phyloP scores from a whole-genome alignment of 805 yeast species.

The Metschnikowia santaceciliae region DNA sequence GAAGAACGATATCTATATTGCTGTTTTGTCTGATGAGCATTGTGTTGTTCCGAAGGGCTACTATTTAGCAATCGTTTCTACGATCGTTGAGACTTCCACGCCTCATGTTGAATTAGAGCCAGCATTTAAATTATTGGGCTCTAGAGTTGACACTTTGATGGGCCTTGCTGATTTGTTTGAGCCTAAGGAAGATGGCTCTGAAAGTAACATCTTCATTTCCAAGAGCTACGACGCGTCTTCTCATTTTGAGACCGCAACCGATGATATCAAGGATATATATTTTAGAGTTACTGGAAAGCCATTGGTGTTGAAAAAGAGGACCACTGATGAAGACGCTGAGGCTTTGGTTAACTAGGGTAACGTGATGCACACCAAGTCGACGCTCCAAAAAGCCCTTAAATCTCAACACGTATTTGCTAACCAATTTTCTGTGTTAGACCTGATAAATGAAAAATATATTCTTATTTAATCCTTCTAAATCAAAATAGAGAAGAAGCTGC shows the following conservation, averaged over 20 bases:
- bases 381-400: neutral
- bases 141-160: conserved; percentile 80
- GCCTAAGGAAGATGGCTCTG: conserved; percentile 78
- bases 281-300: conserved; percentile 91
- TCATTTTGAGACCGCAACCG: conserved; percentile 94
- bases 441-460: neutral
- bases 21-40: conserved; percentile 84
- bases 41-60: conserved; percentile 87
- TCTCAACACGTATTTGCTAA: neutral
- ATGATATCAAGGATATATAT: conserved; percentile 92
- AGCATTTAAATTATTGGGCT: conserved; percentile 86
- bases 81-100: conserved; percentile 87
- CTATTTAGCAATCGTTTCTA: conserved; percentile 89
- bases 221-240: conserved; percentile 91
- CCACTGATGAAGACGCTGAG: conserved; percentile 40
- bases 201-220: conserved; percentile 76
- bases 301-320: conserved; percentile 75
- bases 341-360: conserved; percentile 2
- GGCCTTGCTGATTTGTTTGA: conserved; percentile 89
- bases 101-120: conserved; percentile 92
- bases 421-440: neutral
- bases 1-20: conserved; percentile 91
- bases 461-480: neutral
- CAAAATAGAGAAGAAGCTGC: conserved; percentile 79
- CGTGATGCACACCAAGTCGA: neutral